Conservation (phyloP, 306 rosid species). For the Quillaja saponaria region DNA sequence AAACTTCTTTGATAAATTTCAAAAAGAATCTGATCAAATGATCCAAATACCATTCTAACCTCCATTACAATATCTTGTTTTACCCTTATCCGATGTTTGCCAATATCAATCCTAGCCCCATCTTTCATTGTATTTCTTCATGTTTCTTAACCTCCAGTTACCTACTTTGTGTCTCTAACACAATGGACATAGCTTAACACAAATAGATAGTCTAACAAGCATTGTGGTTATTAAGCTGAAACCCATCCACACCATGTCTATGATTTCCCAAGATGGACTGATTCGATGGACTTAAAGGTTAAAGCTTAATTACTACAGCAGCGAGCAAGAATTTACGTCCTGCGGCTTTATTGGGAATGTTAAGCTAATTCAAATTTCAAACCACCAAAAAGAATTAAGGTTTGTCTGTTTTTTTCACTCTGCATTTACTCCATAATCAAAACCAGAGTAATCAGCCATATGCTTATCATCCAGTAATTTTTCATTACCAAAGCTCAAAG, state of each 20-base stretch:
- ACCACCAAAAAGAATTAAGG: conserved; percentile 20
- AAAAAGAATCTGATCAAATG: neutral
- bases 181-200: neutral
- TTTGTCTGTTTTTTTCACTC: conserved; percentile 16
- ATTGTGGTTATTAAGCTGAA: neutral
- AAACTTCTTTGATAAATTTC: neutral
- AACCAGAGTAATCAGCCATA: no score
- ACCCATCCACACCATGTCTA: conserved; percentile 1
- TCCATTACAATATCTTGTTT: no score
- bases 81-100: no score
- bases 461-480: no score
- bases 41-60: no score
- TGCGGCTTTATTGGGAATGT: neutral
- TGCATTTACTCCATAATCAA: no score
- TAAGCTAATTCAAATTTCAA: conserved; percentile 7
- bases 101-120: no score
- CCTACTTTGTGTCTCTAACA: neutral
- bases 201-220: conserved; percentile 4
- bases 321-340: neutral
- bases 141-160: neutral
- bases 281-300: conserved; percentile 4
- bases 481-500: no score
- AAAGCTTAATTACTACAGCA: conserved; percentile 7
- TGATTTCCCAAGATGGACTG: conserved; percentile 1
- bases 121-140: neutral